Conservation (phyloP, 164 flowering plant species). For the Malania oleifera region DNA sequence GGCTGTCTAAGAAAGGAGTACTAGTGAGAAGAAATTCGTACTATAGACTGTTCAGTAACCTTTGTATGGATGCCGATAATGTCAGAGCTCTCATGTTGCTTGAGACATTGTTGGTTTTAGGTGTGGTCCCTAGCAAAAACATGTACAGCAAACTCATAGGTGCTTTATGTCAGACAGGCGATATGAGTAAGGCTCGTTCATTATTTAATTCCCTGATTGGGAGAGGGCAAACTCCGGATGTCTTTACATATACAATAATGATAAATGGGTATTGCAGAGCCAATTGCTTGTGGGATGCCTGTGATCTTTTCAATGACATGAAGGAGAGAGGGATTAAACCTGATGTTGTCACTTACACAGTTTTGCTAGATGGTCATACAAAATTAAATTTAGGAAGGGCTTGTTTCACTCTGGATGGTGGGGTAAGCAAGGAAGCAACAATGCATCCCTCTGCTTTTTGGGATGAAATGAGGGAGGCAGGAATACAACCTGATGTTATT, state of each 20-base stretch:
- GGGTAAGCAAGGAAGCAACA: constrained; percentile 7
- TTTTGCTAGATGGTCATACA: constrained; percentile 47
- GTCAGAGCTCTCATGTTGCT: constrained; percentile 38
- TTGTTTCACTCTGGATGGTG: not conserved
- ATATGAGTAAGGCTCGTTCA: constrained; percentile 42
- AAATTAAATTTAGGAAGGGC: constrained; percentile 16
- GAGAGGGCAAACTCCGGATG: constrained; percentile 44
- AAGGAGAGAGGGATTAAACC: constrained; percentile 52
- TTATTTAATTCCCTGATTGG: constrained; percentile 38
- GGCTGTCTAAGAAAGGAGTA: constrained; percentile 28
- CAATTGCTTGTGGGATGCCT: constrained; percentile 46
- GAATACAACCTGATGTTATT: constrained; percentile 42
- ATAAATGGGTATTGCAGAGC: constrained; percentile 57
- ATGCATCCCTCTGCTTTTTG: constrained; percentile 22
- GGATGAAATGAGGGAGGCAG: constrained; percentile 44
- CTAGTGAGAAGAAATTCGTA: constrained; percentile 26
- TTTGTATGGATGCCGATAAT: constrained; percentile 37
- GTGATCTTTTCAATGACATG: constrained; percentile 54
- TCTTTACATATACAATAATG: constrained; percentile 57
- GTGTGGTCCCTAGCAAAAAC: constrained; percentile 26
- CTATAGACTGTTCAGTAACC: constrained; percentile 40
- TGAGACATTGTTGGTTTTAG: constrained; percentile 26
- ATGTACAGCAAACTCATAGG: constrained; percentile 45
- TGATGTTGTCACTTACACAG: constrained; percentile 66
- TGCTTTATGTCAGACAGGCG: constrained; percentile 39